Evolutionary conservation across 345 rosid genomes (phyloP).

Genomic region (Hibiscus mutabilis): DNA sequence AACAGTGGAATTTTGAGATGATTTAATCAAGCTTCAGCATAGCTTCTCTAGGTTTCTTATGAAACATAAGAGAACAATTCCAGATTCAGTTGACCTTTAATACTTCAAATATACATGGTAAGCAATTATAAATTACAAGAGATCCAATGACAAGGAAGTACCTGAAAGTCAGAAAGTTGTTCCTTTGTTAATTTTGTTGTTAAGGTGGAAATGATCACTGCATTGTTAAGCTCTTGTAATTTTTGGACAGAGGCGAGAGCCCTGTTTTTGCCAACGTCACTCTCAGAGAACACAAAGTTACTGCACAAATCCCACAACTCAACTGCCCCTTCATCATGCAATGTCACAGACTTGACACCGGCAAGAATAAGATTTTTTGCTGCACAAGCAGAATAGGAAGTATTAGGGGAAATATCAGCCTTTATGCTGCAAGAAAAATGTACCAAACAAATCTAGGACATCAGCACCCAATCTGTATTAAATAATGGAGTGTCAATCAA

Average conservation of each 20-base stretch:
- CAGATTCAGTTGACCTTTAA: not conserved
- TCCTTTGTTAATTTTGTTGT: constrained; percentile 65
- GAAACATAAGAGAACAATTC: not conserved
- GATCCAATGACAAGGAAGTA: constrained; percentile 10
- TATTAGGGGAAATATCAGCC: not conserved
- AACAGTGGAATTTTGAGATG: not conserved
- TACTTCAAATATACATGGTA: not conserved
- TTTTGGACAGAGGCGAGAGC: constrained; percentile 92
- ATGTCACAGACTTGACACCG: constrained; percentile 94
- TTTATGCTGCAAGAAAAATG: not conserved
- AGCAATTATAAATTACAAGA: not conserved
- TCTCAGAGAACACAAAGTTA: constrained; percentile 76
- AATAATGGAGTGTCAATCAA: not conserved
- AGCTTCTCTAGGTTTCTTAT: not conserved
- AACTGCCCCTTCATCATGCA: constrained; percentile 80
- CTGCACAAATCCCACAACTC: constrained; percentile 92
- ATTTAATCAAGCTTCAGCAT: not conserved
- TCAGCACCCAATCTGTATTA: not conserved
- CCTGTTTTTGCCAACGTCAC: constrained; percentile 83
- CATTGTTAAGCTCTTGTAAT: constrained; percentile 93
- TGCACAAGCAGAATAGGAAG: constrained; percentile 25
- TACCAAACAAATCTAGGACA: not conserved
- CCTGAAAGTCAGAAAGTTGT: constrained; percentile 83
- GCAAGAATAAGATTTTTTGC: constrained; percentile 97
- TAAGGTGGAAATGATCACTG: constrained; percentile 64